Conservation (phyloP, 805 yeast genomes). For the Cyberlindnera bimundalis region DNA sequence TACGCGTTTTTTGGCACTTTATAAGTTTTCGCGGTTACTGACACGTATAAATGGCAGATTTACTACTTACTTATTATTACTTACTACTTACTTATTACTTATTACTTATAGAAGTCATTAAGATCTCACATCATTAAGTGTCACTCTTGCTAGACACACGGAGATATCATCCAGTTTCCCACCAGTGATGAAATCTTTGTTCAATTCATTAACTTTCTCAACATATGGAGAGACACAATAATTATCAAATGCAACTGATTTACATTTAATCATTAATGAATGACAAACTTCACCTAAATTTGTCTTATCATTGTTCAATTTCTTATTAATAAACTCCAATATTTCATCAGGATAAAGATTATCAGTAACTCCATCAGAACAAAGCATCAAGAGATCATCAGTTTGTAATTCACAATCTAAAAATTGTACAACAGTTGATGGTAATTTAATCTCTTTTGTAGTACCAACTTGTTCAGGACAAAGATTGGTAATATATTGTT, state of each 20-base stretch:
- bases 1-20: too few relatives aligned
- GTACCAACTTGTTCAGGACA: conserved; percentile 58
- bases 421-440: conserved; percentile 47
- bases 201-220: conserved; percentile 43
- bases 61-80: too few relatives aligned
- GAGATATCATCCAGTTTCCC: conserved; percentile 57
- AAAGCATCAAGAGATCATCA: conserved; percentile 42
- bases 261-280: conserved; percentile 40
- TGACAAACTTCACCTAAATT: conserved; percentile 39
- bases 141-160: conserved; percentile 45
- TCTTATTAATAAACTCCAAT: conserved; percentile 34
- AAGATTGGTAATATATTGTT: conserved; percentile 41
- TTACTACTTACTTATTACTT: too few relatives aligned
- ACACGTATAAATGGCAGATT: too few relatives aligned
- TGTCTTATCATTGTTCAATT: conserved; percentile 26
- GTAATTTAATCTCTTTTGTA: conserved; percentile 38
- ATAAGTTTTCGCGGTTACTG: too few relatives aligned
- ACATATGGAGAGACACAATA: conserved; percentile 52
- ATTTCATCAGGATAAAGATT: conserved; percentile 49
- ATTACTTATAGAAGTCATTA: not conserved
- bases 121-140: conserved; percentile 8
- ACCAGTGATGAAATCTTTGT: conserved; percentile 37
- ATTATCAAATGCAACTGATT: conserved; percentile 49
- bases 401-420: conserved; percentile 37
- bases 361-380: conserved; percentile 55